These are phyloP conservation scores for Fragilariopsis cylindrus DNA, from an alignment of 108 stramenopile genomes.

Conservation along the genomic window DNA sequence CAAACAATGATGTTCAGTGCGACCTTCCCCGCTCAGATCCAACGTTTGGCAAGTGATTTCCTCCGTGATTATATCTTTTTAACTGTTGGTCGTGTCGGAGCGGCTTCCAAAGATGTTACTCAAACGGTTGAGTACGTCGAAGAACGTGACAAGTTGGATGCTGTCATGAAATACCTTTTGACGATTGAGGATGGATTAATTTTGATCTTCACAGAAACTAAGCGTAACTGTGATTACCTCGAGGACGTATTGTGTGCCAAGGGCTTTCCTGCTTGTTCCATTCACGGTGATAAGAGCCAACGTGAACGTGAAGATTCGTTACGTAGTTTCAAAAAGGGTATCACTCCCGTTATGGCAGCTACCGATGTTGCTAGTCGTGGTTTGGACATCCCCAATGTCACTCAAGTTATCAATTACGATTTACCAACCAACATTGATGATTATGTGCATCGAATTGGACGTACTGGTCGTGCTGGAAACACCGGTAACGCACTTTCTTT, in stretches of 20 bases:
- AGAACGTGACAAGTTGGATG: conserved; percentile 85
- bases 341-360: conserved; percentile 81
- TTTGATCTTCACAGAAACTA: conserved; percentile 97
- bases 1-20: conserved; percentile 99
- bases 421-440: conserved; percentile 93
- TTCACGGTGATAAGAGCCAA: conserved; percentile 98
- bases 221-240: conserved; percentile 93
- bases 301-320: conserved; percentile 92
- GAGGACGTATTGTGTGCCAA: conserved; percentile 86
- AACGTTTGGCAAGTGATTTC: conserved; percentile 92
- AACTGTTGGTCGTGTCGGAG: conserved; percentile 95
- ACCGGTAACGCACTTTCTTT: conserved; percentile 93
- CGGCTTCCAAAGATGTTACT: conserved; percentile 90
- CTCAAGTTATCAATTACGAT: conserved; percentile 96
- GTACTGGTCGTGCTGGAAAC: conserved; percentile 98
- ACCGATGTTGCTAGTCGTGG: conserved; percentile 98
- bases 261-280: conserved; percentile 81
- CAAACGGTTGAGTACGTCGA: conserved; percentile 95
- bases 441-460: conserved; percentile 99
- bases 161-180: conserved; percentile 83
- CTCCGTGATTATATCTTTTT: conserved; percentile 95
- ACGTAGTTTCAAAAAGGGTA: conserved; percentile 78
- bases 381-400: conserved; percentile 98
- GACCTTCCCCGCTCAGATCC: conserved; percentile 94
- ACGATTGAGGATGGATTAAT: conserved; percentile 92